Evolutionary conservation across 176 grass and related monocot species (phyloP).

Genomic region (Metroxylon sagu): DNA sequence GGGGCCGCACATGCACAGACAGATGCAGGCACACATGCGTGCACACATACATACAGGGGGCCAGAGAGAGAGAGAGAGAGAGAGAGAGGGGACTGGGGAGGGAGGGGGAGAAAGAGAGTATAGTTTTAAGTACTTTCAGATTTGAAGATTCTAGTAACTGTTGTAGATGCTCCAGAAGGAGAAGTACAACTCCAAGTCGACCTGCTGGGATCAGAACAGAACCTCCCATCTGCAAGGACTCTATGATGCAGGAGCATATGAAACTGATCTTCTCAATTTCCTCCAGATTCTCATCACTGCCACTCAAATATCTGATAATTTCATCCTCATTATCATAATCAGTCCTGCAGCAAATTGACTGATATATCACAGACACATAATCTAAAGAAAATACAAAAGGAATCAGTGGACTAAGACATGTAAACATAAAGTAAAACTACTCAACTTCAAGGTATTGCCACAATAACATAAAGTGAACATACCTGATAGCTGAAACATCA

Average conservation of each 20-base stretch:
- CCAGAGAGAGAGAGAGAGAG: neutral
- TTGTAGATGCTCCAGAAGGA: slow-evolving; percentile 66
- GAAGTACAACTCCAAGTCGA: slow-evolving; percentile 44
- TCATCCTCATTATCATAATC: slow-evolving; percentile 31
- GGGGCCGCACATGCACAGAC: too few species aligned
- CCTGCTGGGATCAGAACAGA: slow-evolving; percentile 67
- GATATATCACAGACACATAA: neutral
- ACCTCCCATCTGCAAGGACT: slow-evolving; percentile 67
- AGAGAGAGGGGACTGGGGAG: too few species aligned
- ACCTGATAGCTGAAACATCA: slow-evolving; percentile 25
- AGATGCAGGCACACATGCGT: too few species aligned
- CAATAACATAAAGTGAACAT: slow-evolving; percentile 6
- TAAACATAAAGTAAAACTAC: too few species aligned
- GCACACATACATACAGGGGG: too few species aligned
- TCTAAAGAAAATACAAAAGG: slow-evolving; percentile 5
- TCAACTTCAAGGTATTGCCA: too few species aligned
- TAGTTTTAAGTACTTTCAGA: slow-evolving; percentile 35
- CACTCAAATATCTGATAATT: slow-evolving; percentile 21
- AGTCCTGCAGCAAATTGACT: slow-evolving; percentile 18
- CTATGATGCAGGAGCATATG: slow-evolving; percentile 66
- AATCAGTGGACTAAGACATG: too few species aligned
- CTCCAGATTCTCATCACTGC: slow-evolving; percentile 60
- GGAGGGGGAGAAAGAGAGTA: neutral
- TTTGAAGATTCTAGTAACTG: slow-evolving; percentile 34
- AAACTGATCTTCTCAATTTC: slow-evolving; percentile 72